These are phyloP conservation scores for Xylaria hypoxylon DNA, from an alignment of 2,329 filamentous ascomycete genomes.

Conservation along the genomic window DNA sequence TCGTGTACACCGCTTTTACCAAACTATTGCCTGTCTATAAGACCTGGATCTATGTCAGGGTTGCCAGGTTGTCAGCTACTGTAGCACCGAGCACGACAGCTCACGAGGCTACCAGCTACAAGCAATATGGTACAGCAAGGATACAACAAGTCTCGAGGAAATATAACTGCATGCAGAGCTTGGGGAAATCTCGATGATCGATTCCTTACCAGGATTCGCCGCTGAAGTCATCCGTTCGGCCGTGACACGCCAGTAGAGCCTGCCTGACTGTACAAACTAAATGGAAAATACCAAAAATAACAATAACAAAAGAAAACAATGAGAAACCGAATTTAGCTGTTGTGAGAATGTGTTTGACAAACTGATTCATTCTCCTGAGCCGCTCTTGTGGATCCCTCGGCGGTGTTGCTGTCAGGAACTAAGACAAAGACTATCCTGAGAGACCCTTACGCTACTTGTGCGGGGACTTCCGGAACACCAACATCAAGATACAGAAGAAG, in stretches of 20 bases:
- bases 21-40: background rate
- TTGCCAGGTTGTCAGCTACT: background rate
- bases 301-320: background rate
- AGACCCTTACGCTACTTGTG: background rate
- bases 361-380: background rate
- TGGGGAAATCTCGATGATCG: too few species aligned
- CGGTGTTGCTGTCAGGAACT: background rate
- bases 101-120: background rate
- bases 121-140: background rate
- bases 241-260: too few species aligned
- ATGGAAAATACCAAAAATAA: background rate
- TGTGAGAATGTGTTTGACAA: background rate
- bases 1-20: background rate
- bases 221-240: background rate
- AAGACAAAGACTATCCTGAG: background rate
- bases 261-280: background rate
- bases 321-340: background rate
- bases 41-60: background rate
- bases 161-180: background rate
- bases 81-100: background rate
- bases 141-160: background rate
- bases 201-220: background rate
- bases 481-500: too few species aligned
- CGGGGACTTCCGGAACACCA: background rate
- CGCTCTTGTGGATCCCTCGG: background rate